phyloP scores from a whole-genome alignment of 179 eudicot species.

The Actinidia chinensis region DNA sequence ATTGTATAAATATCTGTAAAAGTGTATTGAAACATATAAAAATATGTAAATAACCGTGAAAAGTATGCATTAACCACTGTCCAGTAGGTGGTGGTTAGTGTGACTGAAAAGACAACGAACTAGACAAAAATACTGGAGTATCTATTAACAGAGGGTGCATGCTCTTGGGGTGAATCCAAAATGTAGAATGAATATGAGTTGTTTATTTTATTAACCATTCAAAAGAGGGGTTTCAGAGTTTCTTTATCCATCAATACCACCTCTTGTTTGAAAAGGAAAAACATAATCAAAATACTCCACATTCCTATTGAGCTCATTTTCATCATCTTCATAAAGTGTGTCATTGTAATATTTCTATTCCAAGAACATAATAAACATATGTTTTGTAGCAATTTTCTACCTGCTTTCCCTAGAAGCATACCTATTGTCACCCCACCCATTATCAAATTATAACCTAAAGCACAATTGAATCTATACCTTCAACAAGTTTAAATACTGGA shows the following conservation, averaged over 20 bases:
- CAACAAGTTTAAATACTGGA: conserved; percentile 2
- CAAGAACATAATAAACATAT: not conserved
- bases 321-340: not conserved
- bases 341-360: not conserved
- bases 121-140: no score
- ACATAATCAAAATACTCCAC: not conserved
- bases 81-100: no score
- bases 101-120: no score
- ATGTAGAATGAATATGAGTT: not conserved
- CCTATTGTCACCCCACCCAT: conserved; percentile 5
- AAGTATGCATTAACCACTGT: no score
- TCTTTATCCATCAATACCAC: not conserved
- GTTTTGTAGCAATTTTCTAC: not conserved
- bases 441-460: not conserved
- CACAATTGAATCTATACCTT: conserved; percentile 22
- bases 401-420: not conserved
- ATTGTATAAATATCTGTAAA: no score
- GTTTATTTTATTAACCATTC: not conserved
- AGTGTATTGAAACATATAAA: no score
- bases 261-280: not conserved
- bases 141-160: not conserved
- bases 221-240: not conserved
- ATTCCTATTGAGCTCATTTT: not conserved
- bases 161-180: not conserved
- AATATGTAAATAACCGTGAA: no score